Base-by-base conservation (phyloP, 345 rosid genomes). In the Cardamine chenopodiifolia region DNA sequence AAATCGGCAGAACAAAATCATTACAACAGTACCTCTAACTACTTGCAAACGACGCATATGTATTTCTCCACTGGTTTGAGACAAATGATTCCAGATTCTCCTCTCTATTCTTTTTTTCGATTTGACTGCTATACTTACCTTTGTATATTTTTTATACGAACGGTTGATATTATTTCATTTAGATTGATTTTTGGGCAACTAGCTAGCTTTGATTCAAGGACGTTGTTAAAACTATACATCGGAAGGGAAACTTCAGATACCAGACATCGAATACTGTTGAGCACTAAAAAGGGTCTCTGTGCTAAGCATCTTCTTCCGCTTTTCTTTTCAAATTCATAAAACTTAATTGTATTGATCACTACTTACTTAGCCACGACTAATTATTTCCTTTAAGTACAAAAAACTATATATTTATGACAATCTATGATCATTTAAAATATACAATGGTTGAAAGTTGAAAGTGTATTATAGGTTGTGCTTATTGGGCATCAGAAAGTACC, bases 281-380 rank as follows among this genome's bases (percentile, higher is more conserved):
- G 62, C 62, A 70, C 28, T 11, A 69, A 53, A 66, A 75, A 70
- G 66, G 70, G 28, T 62, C 26, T 62, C 40, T 70, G 54, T 25
- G 15, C 13, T 26, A 18, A 62, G 75, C 80, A 76, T 76, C 80
- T 76, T 70, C 63, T 1, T 62, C 79, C 32, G 75, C 75, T 76
- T 76, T 76, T 69, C 66, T 63, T 70, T 62, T 54, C 13, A 44
- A 11, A 42, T 70, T 45, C 53, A 32, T 54, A 25, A 42, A 20
- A 18, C n/a, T 15, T 29, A 62, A 62, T 8, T 76, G 80, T 70
- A 63, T 70, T 35, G 59, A 65, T 70, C 75, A 76, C 75, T 70
- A 34, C 71, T 70, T n/a, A n/a, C 71, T 35, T 9, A 68, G 40
- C 63, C 70, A 61, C 55, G 59, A 59, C 56, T 28, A 59, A 28